Conservation (phyloP, 2,329 filamentous ascomycete genomes). For the Diplodia intermedia region DNA sequence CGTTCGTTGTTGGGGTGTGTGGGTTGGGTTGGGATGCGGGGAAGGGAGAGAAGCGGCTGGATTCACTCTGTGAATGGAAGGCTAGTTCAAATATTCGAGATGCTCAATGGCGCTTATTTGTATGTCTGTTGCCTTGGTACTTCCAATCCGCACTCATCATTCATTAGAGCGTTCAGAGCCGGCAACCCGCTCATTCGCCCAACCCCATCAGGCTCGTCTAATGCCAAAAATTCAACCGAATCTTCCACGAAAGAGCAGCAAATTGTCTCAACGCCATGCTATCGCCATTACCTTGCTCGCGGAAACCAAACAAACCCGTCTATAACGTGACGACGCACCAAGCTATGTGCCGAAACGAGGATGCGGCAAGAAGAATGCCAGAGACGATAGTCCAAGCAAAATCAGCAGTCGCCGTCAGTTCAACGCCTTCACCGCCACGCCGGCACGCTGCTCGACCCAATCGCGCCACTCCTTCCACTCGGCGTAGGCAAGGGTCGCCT, state of each 20-base stretch:
- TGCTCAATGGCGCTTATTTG: neutral
- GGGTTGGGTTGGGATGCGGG: too few species aligned
- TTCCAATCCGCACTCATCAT: neutral
- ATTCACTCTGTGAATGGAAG: neutral
- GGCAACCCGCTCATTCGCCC: neutral
- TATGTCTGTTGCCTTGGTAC: neutral
- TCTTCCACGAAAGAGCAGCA: neutral
- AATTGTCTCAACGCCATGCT: neutral
- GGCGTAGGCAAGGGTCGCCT: slow-evolving; percentile 70
- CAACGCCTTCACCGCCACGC: slow-evolving; percentile 4
- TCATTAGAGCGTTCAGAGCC: neutral
- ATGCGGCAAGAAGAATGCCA: neutral
- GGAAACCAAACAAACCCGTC: neutral
- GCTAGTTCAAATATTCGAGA: neutral
- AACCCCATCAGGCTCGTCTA: neutral
- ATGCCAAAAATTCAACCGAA: neutral
- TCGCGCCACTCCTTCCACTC: slow-evolving; percentile 83
- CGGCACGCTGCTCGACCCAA: slow-evolving; percentile 62
- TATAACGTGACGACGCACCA: neutral
- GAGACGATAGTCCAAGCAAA: neutral
- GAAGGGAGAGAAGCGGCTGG: neutral
- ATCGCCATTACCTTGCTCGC: neutral
- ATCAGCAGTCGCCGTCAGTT: slow-evolving; percentile 8
- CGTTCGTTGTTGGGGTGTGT: too few species aligned
- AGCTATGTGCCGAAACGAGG: neutral